Evolutionary conservation across 495 filamentous ascomycete species (phyloP).

Genomic region (Rhypophila decipiens): DNA sequence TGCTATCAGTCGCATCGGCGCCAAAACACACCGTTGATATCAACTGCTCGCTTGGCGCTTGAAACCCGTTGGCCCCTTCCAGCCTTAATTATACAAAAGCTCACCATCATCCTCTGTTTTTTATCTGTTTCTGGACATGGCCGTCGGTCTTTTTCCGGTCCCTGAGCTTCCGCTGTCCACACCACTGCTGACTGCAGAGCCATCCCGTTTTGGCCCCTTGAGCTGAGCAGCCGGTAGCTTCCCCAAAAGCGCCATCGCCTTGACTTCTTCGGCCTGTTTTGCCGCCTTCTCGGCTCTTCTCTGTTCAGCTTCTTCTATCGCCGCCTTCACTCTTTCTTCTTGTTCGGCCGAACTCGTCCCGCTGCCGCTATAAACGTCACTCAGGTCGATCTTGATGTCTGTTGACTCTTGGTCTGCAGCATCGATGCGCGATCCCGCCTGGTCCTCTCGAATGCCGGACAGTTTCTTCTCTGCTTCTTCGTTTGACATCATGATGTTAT

Average conservation of each 20-base stretch:
- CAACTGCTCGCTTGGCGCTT: too few species aligned
- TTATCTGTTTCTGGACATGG: slow-evolving; percentile 6
- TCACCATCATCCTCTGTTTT: too few species aligned
- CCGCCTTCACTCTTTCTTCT: slow-evolving; percentile 4
- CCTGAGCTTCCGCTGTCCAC: slow-evolving; percentile 1
- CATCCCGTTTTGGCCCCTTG: slow-evolving; percentile 9
- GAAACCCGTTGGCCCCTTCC: too few species aligned
- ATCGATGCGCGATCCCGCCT: slow-evolving; percentile 6
- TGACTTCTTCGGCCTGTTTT: slow-evolving; percentile 10
- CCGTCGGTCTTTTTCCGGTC: slow-evolving; percentile 10
- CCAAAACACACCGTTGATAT: too few species aligned
- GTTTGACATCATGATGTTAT: slow-evolving; percentile 52
- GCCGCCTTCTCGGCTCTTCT: slow-evolving; percentile 3
- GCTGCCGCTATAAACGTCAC: neutral
- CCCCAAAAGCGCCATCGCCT: slow-evolving; percentile 8
- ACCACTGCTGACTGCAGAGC: slow-evolving; percentile 3
- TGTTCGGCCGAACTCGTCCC: neutral
- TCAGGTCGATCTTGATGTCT: slow-evolving; percentile 5
- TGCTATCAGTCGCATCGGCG: too few species aligned
- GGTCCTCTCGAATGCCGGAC: slow-evolving; percentile 28
- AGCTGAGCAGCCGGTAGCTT: slow-evolving; percentile 10
- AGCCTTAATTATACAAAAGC: too few species aligned
- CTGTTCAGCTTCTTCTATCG: slow-evolving; percentile 5
- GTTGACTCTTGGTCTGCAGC: neutral
- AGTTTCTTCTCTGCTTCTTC: slow-evolving; percentile 43